phyloP scores from a whole-genome alignment of 2,329 filamentous ascomycete species.

The Zymoseptoria crescenta region DNA sequence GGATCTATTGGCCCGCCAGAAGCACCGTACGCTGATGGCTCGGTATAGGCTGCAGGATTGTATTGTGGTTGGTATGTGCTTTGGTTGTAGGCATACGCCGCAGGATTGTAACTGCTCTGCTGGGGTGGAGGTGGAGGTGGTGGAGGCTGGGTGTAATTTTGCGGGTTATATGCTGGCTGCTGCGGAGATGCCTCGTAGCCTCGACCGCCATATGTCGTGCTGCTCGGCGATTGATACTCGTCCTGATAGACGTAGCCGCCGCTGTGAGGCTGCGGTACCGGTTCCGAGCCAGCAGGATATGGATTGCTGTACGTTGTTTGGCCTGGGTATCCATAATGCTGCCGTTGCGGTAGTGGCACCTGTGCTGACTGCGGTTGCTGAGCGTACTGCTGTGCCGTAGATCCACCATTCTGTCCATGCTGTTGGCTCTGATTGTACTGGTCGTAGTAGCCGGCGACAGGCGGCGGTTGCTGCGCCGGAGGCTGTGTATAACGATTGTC shows the following conservation, averaged over 20 bases:
- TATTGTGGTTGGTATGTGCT: slow-evolving; percentile 15
- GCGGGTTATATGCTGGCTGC: slow-evolving; percentile 61
- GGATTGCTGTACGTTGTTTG: slow-evolving; percentile 19
- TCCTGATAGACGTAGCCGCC: slow-evolving; percentile 18
- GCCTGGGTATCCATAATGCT: slow-evolving; percentile 18
- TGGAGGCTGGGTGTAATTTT: slow-evolving; percentile 44
- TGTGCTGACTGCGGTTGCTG: slow-evolving; percentile 5
- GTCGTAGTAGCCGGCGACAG: slow-evolving; percentile 19
- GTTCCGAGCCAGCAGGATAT: slow-evolving; percentile 19
- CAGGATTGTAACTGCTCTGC: slow-evolving; percentile 39
- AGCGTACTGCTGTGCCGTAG: slow-evolving; percentile 13
- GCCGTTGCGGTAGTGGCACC: slow-evolving; percentile 3
- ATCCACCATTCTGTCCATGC: slow-evolving; percentile 20
- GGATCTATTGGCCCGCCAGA: slow-evolving; percentile 23
- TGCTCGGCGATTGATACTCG: slow-evolving; percentile 14
- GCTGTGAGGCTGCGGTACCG: slow-evolving; percentile 21
- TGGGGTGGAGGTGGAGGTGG: slow-evolving; percentile 30
- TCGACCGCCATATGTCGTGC: slow-evolving; percentile 9
- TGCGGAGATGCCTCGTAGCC: slow-evolving; percentile 43
- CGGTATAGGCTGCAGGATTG: slow-evolving; percentile 20
- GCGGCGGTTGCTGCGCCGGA: slow-evolving; percentile 11
- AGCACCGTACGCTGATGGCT: slow-evolving; percentile 15
- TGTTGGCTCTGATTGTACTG: slow-evolving; percentile 20
- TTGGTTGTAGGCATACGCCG: slow-evolving; percentile 33
- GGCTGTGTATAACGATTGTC: slow-evolving; percentile 39